Percentiles rank a stretch among this genome's conserved stretches.
Conservation (phyloP, 2,329 filamentous ascomycete species). For the Nannizziopsis barbatae region DNA sequence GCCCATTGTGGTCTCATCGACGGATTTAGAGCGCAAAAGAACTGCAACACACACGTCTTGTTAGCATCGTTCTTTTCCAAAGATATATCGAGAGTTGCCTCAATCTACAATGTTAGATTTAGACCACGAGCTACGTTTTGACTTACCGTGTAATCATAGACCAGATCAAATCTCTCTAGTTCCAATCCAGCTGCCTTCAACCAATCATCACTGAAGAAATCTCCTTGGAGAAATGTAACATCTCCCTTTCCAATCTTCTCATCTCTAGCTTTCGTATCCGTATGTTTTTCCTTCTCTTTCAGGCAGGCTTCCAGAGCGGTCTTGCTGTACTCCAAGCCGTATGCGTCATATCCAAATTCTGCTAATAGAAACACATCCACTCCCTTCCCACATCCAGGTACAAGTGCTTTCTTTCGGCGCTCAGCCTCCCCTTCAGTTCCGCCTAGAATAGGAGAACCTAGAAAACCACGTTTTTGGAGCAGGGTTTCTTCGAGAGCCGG, state of each 20-base stretch:
- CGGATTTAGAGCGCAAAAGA: slow-evolving; percentile 50
- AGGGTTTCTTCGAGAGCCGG: slow-evolving; percentile 49
- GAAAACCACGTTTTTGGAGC: slow-evolving; percentile 28
- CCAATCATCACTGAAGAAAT: slow-evolving; percentile 39
- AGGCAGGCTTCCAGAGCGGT: slow-evolving; percentile 35
- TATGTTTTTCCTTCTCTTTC: slow-evolving; percentile 26
- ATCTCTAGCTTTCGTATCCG: slow-evolving; percentile 26
- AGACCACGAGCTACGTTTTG: background rate
- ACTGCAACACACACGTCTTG: slow-evolving; percentile 32
- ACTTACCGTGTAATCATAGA: slow-evolving; percentile 53
- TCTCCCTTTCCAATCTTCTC: slow-evolving; percentile 28
- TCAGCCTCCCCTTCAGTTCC: slow-evolving; percentile 9
- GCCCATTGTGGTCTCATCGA: slow-evolving; percentile 49
- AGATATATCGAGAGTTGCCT: no score
- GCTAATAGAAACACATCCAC: slow-evolving; percentile 69
- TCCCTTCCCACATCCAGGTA: slow-evolving; percentile 72
- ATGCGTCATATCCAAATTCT: slow-evolving; percentile 64
- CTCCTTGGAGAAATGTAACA: slow-evolving; percentile 34
- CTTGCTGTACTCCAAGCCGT: slow-evolving; percentile 58
- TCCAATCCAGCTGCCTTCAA: slow-evolving; percentile 25
- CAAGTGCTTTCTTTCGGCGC: slow-evolving; percentile 48
- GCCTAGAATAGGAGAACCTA: slow-evolving; percentile 21
- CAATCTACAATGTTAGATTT: no score
- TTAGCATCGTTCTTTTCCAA: background rate
- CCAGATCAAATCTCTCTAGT: slow-evolving; percentile 36